phyloP scores from a whole-genome alignment of 192 early-diverging fungal genomes.

The Backusella tuberculispora region DNA sequence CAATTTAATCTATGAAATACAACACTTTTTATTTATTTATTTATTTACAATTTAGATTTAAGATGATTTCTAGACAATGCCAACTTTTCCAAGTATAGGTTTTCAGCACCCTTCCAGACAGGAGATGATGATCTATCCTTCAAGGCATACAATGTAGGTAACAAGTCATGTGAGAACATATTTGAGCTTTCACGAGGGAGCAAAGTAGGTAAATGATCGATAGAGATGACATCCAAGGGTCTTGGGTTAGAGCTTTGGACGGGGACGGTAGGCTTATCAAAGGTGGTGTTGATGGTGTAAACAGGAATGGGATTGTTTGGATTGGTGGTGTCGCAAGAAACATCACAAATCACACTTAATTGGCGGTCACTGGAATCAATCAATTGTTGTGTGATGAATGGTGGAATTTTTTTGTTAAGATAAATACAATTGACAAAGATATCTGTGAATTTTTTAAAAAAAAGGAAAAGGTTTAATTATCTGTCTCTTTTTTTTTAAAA shows the following conservation, averaged over 20 bases:
- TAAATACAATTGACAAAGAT: slow-evolving; percentile 99
- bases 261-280: slow-evolving; percentile 84
- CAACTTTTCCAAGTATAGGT: slow-evolving; percentile 83
- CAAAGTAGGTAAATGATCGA: slow-evolving; percentile 96
- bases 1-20: no score
- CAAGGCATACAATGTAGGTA: slow-evolving; percentile 79
- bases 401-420: slow-evolving; percentile 86
- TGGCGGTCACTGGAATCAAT: slow-evolving; percentile 63
- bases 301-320: slow-evolving; percentile 97
- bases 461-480: no score
- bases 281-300: slow-evolving; percentile 90
- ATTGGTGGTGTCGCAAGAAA: slow-evolving; percentile 95
- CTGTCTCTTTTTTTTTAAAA: no score
- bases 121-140: slow-evolving; percentile 60
- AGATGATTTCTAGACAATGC: slow-evolving; percentile 27
- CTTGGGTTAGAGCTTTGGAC: slow-evolving; percentile 63
- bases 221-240: slow-evolving; percentile 89
- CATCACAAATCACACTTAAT: slow-evolving; percentile 87
- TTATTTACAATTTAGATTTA: slow-evolving; percentile 14
- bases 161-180: slow-evolving; percentile 80
- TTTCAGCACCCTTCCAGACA: slow-evolving; percentile 85
- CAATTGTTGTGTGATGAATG: slow-evolving; percentile 86
- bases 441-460: slow-evolving; percentile 53
- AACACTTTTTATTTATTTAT: neutral
- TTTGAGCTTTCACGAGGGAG: slow-evolving; percentile 91